Percentiles rank a stretch among this genome's conserved stretches.
Evolutionary conservation across 2,329 filamentous ascomycete species (phyloP).

Genomic region (Phialocephala sp.): DNA sequence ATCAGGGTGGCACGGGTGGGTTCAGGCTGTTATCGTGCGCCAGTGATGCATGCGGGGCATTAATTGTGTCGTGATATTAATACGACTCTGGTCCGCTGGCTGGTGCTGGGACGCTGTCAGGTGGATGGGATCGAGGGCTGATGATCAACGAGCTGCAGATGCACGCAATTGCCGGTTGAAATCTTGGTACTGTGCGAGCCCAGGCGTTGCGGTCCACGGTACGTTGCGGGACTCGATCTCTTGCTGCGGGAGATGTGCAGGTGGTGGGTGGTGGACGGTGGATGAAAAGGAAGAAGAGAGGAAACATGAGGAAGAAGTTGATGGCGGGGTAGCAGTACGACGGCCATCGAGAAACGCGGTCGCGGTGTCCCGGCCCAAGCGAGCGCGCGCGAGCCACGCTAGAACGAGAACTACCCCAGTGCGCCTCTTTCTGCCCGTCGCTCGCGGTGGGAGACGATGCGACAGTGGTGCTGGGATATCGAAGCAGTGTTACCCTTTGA

Average conservation of each 20-base stretch:
- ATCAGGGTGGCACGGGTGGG: conserved; percentile 8
- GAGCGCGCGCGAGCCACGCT: neutral
- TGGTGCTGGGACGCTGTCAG: too few species aligned
- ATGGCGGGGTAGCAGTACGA: neutral
- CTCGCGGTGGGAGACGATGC: neutral
- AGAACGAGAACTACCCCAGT: conserved; percentile 1
- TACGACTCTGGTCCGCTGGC: neutral
- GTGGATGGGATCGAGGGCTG: neutral
- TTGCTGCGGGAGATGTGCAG: neutral
- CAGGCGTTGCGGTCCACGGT: neutral
- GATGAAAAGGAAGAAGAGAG: neutral
- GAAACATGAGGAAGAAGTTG: neutral
- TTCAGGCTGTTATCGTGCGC: conserved; percentile 23
- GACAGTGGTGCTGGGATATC: neutral
- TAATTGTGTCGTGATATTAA: neutral
- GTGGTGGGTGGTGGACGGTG: neutral
- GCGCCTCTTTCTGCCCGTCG: neutral
- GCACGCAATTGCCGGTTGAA: conserved; percentile 8
- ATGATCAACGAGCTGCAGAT: neutral
- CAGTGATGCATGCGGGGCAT: conserved; percentile 19
- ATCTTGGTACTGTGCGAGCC: neutral
- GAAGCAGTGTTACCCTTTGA: neutral
- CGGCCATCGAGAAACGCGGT: neutral
- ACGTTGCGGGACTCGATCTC: neutral
- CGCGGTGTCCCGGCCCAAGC: neutral